Evolutionary conservation across 192 early-diverging fungal genomes (phyloP).

Genomic region (Chytriomyces sp.): DNA sequence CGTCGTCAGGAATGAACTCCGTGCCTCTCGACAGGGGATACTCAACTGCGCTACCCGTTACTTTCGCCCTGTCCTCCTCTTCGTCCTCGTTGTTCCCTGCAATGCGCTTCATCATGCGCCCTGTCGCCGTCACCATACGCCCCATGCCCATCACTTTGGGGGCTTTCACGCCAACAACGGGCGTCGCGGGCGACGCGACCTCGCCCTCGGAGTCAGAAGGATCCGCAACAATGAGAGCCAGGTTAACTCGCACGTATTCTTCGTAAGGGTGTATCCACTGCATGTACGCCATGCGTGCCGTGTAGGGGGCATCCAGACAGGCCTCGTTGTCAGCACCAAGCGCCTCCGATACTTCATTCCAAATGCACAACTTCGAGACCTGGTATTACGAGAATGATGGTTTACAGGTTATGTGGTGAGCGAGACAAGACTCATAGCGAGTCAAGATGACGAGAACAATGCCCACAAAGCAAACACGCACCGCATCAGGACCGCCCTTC

Average conservation of each 20-base stretch:
- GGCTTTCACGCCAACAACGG: background rate
- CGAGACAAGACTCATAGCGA: too few species aligned
- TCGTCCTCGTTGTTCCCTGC: slow-evolving; percentile 22
- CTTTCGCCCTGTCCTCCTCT: slow-evolving; percentile 31
- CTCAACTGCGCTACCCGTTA: slow-evolving; percentile 33
- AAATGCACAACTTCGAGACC: slow-evolving; percentile 76
- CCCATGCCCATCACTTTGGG: slow-evolving; percentile 19
- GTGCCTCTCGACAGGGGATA: background rate
- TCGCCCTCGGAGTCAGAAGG: background rate
- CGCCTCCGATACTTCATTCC: slow-evolving; percentile 79
- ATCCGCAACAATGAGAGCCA: background rate
- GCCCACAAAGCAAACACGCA: too few species aligned
- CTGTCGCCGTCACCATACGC: slow-evolving; percentile 1
- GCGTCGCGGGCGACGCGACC: background rate
- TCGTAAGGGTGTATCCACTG: slow-evolving; percentile 57
- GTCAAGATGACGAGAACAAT: too few species aligned
- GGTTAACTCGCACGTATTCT: slow-evolving; percentile 34
- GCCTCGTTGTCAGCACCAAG: slow-evolving; percentile 39
- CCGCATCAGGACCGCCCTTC: slow-evolving; percentile 75
- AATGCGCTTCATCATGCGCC: slow-evolving; percentile 29
- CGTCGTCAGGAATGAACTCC: background rate
- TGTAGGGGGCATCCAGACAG: slow-evolving; percentile 33
- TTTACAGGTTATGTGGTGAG: too few species aligned
- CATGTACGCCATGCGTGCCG: slow-evolving; percentile 39
- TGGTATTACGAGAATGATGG: too few species aligned